Evolutionary conservation across 176 grass and related monocot genomes (phyloP).

Genomic region (Tillandsia leiboldiana): DNA sequence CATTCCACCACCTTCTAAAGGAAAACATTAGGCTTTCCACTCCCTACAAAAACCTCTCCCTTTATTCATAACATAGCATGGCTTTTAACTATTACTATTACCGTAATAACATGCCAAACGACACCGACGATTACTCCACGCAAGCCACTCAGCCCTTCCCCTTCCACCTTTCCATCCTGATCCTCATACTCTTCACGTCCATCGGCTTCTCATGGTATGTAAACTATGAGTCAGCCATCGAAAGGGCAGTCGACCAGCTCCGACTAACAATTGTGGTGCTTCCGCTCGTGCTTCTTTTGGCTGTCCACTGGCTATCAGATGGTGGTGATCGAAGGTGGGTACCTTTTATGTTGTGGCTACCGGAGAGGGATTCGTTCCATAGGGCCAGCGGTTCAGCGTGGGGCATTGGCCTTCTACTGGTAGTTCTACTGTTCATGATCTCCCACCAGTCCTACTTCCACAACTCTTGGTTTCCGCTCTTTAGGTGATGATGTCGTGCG

Average conservation of each 20-base stretch:
- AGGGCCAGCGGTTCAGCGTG: slow-evolving; percentile 15
- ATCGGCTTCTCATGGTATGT: slow-evolving; percentile 19
- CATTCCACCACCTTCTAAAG: too few species aligned
- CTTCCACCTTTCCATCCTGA: slow-evolving; percentile 20
- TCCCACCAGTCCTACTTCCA: slow-evolving; percentile 31
- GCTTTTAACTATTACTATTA: slow-evolving; percentile 22
- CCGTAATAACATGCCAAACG: neutral
- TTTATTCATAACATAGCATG: slow-evolving; percentile 23
- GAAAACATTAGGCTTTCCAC: too few species aligned
- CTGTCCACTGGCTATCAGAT: slow-evolving; percentile 26
- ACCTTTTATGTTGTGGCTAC: slow-evolving; percentile 12
- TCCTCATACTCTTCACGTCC: slow-evolving; percentile 11
- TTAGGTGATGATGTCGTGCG: neutral
- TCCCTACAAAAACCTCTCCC: slow-evolving; percentile 6
- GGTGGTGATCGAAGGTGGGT: slow-evolving; percentile 4
- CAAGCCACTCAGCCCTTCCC: slow-evolving; percentile 9
- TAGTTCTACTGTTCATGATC: slow-evolving; percentile 32
- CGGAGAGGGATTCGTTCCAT: slow-evolving; percentile 21
- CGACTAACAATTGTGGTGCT: slow-evolving; percentile 18
- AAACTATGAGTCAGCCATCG: slow-evolving; percentile 11
- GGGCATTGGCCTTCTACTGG: slow-evolving; percentile 16
- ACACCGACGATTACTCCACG: slow-evolving; percentile 1
- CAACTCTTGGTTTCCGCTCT: slow-evolving; percentile 23
- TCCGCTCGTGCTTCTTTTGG: slow-evolving; percentile 22
- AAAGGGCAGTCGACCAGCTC: slow-evolving; percentile 10